A percentile compares a stretch with the other conserved stretches of the same genome.
Conservation (phyloP, 2,329 filamentous ascomycete species). For the Raffaelea ambrosiae region DNA sequence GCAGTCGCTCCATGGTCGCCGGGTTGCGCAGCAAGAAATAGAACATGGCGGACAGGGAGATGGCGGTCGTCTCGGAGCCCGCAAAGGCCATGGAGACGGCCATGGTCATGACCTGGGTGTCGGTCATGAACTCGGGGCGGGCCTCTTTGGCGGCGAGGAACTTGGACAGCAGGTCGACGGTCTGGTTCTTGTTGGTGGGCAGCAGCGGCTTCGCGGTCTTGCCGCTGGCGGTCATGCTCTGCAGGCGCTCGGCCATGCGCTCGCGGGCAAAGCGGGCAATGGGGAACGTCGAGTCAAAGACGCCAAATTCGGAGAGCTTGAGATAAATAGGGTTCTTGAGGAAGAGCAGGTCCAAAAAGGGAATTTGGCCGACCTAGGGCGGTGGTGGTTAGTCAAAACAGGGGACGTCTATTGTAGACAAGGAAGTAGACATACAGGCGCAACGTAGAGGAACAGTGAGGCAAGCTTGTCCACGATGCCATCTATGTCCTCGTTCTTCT, state of each 20-base stretch:
- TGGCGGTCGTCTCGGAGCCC: conserved; percentile 72
- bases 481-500: conserved; percentile 66
- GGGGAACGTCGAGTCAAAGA: conserved; percentile 61
- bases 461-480: conserved; percentile 60
- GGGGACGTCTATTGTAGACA: no score
- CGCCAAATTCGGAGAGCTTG: conserved; percentile 56
- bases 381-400: no score
- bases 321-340: conserved; percentile 69
- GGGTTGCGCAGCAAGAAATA: conserved; percentile 65
- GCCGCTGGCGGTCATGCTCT: conserved; percentile 29
- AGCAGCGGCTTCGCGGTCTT: conserved; percentile 15
- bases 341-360: conserved; percentile 56
- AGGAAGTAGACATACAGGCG: conserved; percentile 42
- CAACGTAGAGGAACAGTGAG: conserved; percentile 61
- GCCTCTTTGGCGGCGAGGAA: conserved; percentile 61
- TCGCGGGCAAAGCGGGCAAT: conserved; percentile 63
- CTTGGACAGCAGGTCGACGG: conserved; percentile 59
- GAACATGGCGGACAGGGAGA: conserved; percentile 62
- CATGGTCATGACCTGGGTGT: conserved; percentile 60
- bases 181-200: conserved; percentile 23
- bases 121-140: conserved; percentile 63
- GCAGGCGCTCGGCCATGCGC: conserved; percentile 57
- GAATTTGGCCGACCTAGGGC: conserved; percentile 62
- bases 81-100: conserved; percentile 67
- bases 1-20: conserved; percentile 41